Percentiles rank a stretch among this genome's conserved stretches.
These are phyloP conservation scores for Helianthus tuberosus DNA, from an alignment of 129 eudicot species.

Conservation along the genomic window DNA sequence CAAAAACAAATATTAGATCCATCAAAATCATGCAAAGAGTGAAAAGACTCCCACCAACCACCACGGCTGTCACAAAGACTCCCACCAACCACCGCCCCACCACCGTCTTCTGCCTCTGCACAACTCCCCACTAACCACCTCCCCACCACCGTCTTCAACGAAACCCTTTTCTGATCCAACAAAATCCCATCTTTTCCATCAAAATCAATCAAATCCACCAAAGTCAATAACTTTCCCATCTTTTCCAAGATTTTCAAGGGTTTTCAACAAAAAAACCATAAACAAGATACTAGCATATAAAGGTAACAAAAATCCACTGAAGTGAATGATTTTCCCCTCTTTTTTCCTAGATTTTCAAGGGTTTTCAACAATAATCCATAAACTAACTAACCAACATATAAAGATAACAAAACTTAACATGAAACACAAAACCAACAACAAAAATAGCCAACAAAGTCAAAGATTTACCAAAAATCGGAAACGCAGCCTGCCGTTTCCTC, in stretches of 20 bases:
- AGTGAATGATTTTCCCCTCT: neutral
- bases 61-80: no score
- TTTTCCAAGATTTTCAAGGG: constrained; percentile 4
- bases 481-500: no score
- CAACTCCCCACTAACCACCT: no score
- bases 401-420: neutral
- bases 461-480: constrained; percentile 28
- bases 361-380: neutral
- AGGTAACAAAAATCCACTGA: neutral
- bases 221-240: neutral
- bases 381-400: neutral
- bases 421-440: neutral
- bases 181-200: constrained; percentile 1
- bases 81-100: no score
- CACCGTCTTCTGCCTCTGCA: no score
- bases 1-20: no score
- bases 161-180: constrained; percentile 23
- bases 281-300: constrained; percentile 3
- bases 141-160: no score
- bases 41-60: no score
- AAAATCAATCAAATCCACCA: constrained; percentile 12
- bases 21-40: no score
- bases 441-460: neutral
- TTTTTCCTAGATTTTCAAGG: constrained; percentile 2
- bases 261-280: constrained; percentile 7